Evolutionary conservation across 1,284 basidiomycete genomes (phyloP), one percentile per base, ranked within the genome.

Genomic region (Trametes pubescens): DNA sequence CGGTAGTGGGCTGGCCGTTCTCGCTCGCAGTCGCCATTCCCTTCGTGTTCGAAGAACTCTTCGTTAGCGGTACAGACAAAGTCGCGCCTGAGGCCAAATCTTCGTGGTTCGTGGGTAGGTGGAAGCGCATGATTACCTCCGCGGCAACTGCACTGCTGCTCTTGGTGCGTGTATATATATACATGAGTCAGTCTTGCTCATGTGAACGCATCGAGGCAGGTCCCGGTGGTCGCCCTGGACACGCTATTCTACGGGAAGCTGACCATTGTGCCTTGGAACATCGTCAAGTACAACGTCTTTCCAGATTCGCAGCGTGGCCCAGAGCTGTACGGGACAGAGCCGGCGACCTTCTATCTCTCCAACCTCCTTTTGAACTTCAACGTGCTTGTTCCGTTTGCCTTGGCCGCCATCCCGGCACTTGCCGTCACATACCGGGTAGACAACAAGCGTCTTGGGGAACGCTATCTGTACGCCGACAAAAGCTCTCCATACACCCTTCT

Each of bases 351-450:
- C 78, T 98, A 98, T 80, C 69, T 96, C 67, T 79, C 86, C 71
- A 98, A 98, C 77, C 87, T 98, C 43, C 80, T 92, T 64, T 86
- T 99, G 70, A 98, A 98, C 82, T 98, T 99, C 85, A 99, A 98
- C 78, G 78, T 96, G 64, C 78, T 96, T 54, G 77, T 92, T 11
- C 89, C 90, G 0, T 84, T 99, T 51, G 95, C 96, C 0, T 80
- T 98, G 9, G 66, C 88, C 8, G 89, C 95, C 4, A 79, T 96
- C 16, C 97, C 97, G 0, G 86, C 89, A 1, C 83, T 99, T 40
- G 80, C 79, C n/a, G 70, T 98, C 64, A 96, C 96, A 0, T 90
- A 89, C 72, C 69, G 80, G 24, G 78, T 92, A 65, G 95, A 98
- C 74, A 85, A 85, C 66, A 90, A 89, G 68, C 91, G 95, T 34